Evolutionary conservation across 768 basidiomycete species (phyloP).

Genomic region (Thelephora ganbajun): DNA sequence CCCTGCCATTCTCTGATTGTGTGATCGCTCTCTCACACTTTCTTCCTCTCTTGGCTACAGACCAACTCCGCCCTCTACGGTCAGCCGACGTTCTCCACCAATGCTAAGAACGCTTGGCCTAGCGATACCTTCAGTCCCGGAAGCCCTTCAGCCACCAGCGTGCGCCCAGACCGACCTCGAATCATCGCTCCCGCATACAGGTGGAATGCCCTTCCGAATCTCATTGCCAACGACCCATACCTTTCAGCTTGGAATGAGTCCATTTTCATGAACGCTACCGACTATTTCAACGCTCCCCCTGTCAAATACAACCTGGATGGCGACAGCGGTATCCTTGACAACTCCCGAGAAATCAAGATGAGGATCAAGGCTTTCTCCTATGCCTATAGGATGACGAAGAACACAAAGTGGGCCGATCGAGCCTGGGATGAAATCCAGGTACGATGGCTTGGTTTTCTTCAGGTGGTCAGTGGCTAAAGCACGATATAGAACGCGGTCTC

Average conservation of each 20-base stretch:
- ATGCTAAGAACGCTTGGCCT: constrained; percentile 55
- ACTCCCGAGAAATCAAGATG: constrained; percentile 79
- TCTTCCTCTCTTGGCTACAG: constrained; percentile 21
- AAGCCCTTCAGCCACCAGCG: constrained; percentile 40
- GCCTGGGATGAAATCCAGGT: constrained; percentile 76
- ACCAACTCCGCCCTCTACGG: constrained; percentile 65
- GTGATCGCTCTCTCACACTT: not conserved
- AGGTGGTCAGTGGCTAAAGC: not conserved
- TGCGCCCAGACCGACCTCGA: constrained; percentile 74
- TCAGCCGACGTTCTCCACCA: constrained; percentile 55
- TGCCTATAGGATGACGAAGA: constrained; percentile 80
- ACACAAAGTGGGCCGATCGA: constrained; percentile 85
- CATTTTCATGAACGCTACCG: constrained; percentile 79
- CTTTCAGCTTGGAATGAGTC: constrained; percentile 79
- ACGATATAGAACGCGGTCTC: constrained; percentile 9
- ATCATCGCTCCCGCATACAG: constrained; percentile 87
- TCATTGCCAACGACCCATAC: constrained; percentile 79
- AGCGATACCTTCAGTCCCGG: constrained; percentile 59
- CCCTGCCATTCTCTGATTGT: not conserved
- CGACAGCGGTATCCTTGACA: constrained; percentile 83
- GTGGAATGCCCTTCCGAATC: constrained; percentile 66
- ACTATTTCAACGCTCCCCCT: constrained; percentile 48
- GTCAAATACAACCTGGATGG: constrained; percentile 68
- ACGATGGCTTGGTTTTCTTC: constrained; percentile 2
- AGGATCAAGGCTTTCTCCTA: constrained; percentile 89